These are phyloP conservation scores for Candida nonsorbophila DNA, from an alignment of 805 yeast species.

Conservation along the genomic window DNA sequence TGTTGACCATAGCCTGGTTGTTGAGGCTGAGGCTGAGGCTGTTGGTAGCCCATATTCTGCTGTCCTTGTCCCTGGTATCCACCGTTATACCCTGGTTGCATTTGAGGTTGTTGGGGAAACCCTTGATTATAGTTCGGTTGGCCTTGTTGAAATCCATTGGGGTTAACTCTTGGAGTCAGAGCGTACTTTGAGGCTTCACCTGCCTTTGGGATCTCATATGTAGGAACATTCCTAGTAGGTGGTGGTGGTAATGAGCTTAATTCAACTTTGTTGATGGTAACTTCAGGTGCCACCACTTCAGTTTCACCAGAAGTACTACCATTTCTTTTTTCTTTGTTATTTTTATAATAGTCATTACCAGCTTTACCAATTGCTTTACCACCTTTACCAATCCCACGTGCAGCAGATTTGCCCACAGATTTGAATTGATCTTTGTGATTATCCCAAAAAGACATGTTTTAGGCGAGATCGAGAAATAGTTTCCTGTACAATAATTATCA, in stretches of 20 bases:
- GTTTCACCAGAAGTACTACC: too few relatives aligned
- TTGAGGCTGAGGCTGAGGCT: slow-evolving; percentile 8
- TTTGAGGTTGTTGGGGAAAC: too few relatives aligned
- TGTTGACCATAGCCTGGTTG: slow-evolving; percentile 10
- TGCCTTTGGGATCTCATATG: too few relatives aligned
- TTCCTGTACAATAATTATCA: not conserved
- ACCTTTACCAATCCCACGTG: slow-evolving; percentile 48
- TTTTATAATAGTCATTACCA: slow-evolving; percentile 48
- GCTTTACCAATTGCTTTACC: slow-evolving; percentile 45
- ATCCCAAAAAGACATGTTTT: slow-evolving; percentile 23
- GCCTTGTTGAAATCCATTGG: not conserved
- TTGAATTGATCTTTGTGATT: slow-evolving; percentile 49
- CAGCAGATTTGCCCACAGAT: slow-evolving; percentile 43
- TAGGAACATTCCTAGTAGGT: slow-evolving; percentile 41
- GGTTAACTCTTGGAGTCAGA: slow-evolving; percentile 4
- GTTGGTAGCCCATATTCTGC: slow-evolving; percentile 1
- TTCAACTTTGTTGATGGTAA: slow-evolving; percentile 13
- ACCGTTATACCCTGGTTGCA: slow-evolving; percentile 3
- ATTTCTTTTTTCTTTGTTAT: slow-evolving; percentile 24
- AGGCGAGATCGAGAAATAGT: not conserved
- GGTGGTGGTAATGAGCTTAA: slow-evolving; percentile 15
- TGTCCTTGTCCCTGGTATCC: slow-evolving; percentile 1
- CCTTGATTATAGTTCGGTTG: too few relatives aligned
- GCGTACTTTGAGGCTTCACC: too few relatives aligned
- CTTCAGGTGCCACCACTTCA: too few relatives aligned